A percentile compares a stretch with the other conserved stretches of the same genome.
These are phyloP conservation scores for Lepiota venenata DNA, from an alignment of 768 basidiomycete genomes.

Conservation along the genomic window DNA sequence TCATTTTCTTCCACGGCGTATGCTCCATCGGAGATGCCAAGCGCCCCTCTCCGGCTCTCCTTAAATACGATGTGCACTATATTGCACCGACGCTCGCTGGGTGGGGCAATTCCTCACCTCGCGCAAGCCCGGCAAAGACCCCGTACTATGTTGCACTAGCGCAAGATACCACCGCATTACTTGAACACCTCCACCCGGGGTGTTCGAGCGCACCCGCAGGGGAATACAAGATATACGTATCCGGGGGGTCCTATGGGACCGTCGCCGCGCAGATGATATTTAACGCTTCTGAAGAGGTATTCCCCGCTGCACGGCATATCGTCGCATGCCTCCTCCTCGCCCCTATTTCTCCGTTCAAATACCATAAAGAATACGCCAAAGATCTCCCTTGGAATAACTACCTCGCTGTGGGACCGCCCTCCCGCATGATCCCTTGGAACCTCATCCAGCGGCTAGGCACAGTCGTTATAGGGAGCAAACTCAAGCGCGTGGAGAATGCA, in stretches of 20 bases:
- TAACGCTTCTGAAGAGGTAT: conserved; percentile 45
- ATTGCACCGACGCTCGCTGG: conserved; percentile 55
- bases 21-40: conserved; percentile 47
- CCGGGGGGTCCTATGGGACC: conserved; percentile 53
- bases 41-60: conserved; percentile 27
- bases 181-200: conserved; percentile 48
- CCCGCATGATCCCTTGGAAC: conserved; percentile 38
- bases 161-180: conserved; percentile 41
- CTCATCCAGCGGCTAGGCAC: conserved; percentile 30
- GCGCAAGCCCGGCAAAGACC: conserved; percentile 19
- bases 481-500: conserved; percentile 36
- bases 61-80: conserved; percentile 39
- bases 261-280: conserved; percentile 55
- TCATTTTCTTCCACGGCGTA: conserved; percentile 55
- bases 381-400: conserved; percentile 45
- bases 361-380: conserved; percentile 42
- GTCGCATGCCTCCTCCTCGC: conserved; percentile 44
- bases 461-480: conserved; percentile 26
- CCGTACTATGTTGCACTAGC: conserved; percentile 40
- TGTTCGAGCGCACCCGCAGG: conserved; percentile 12
- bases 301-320: conserved; percentile 46
- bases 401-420: conserved; percentile 41
- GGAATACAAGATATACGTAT: conserved; percentile 43
- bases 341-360: conserved; percentile 43
- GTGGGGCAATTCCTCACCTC: conserved; percentile 52